Conservation (phyloP, 352 stramenopile species). For the Pythium volutum region DNA sequence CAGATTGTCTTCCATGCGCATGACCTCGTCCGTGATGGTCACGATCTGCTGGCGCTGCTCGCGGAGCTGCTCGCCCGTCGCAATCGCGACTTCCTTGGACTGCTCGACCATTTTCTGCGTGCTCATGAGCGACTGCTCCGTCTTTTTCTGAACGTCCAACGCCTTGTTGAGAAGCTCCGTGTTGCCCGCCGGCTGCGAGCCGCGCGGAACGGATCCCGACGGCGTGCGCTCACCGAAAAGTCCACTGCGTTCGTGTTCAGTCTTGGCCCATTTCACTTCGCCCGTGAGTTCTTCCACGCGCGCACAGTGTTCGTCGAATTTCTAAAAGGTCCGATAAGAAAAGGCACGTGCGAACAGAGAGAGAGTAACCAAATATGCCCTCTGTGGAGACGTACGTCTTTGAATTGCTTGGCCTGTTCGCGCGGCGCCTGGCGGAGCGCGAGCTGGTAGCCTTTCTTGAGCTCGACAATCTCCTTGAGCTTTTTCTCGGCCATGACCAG, state of each 20-base stretch:
- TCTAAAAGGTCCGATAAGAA: slow-evolving; percentile 31
- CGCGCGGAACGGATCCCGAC: slow-evolving; percentile 26
- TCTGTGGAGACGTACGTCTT: slow-evolving; percentile 58
- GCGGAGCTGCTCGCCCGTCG: slow-evolving; percentile 72
- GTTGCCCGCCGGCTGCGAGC: slow-evolving; percentile 42
- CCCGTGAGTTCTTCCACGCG: slow-evolving; percentile 76
- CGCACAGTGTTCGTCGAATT: slow-evolving; percentile 80
- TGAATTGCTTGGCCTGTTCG: slow-evolving; percentile 61
- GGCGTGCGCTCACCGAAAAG: slow-evolving; percentile 65
- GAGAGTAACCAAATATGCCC: too few species aligned
- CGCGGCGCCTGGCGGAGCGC: slow-evolving; percentile 71
- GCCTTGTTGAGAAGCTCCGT: slow-evolving; percentile 74
- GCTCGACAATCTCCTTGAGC: slow-evolving; percentile 76
- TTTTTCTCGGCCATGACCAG: slow-evolving; percentile 78
- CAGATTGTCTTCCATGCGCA: slow-evolving; percentile 81
- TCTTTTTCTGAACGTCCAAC: slow-evolving; percentile 81
- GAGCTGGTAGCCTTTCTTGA: slow-evolving; percentile 85
- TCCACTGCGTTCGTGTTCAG: slow-evolving; percentile 71
- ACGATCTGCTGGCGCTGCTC: slow-evolving; percentile 85
- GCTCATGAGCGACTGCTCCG: slow-evolving; percentile 78
- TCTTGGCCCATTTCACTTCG: slow-evolving; percentile 79
- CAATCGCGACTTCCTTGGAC: slow-evolving; percentile 78
- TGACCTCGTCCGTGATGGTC: slow-evolving; percentile 85
- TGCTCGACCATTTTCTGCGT: slow-evolving; percentile 85
- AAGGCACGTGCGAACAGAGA: too few species aligned